Conservation (phyloP, 306 rosid species). For the Albizia julibrissin region DNA sequence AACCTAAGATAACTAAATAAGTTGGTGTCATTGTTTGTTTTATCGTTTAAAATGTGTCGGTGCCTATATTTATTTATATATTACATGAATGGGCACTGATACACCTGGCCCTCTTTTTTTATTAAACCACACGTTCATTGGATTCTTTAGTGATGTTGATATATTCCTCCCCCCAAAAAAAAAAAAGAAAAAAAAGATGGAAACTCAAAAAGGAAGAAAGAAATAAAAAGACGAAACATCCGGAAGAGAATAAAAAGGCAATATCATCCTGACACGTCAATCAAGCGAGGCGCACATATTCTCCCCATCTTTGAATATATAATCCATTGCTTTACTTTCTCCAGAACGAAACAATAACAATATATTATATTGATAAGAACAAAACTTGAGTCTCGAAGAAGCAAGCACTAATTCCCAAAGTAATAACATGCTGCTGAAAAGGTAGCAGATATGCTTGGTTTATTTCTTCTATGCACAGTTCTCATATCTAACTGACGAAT, state of each 20-base stretch:
- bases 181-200: not conserved
- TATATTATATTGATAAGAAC: not conserved
- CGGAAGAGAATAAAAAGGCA: not conserved
- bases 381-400: slow-evolving; percentile 21
- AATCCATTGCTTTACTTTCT: not conserved
- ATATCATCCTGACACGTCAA: slow-evolving; percentile 15
- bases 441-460: slow-evolving; percentile 36
- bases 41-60: slow-evolving; percentile 27
- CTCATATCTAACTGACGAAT: slow-evolving; percentile 26
- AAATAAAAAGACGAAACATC: not conserved
- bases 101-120: not conserved
- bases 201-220: not conserved
- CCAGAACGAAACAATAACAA: not conserved
- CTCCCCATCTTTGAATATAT: not conserved
- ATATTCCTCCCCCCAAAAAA: not conserved
- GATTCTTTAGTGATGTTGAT: slow-evolving; percentile 36
- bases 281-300: slow-evolving; percentile 10
- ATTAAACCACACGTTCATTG: slow-evolving; percentile 20
- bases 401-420: slow-evolving; percentile 31
- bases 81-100: slow-evolving; percentile 11
- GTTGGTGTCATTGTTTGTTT: slow-evolving; percentile 26
- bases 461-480: slow-evolving; percentile 53
- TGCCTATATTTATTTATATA: slow-evolving; percentile 25
- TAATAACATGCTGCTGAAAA: slow-evolving; percentile 21
- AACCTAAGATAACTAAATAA: slow-evolving; percentile 30